Conservation (phyloP, 139 green algal species). For the Chlorella sp. region DNA sequence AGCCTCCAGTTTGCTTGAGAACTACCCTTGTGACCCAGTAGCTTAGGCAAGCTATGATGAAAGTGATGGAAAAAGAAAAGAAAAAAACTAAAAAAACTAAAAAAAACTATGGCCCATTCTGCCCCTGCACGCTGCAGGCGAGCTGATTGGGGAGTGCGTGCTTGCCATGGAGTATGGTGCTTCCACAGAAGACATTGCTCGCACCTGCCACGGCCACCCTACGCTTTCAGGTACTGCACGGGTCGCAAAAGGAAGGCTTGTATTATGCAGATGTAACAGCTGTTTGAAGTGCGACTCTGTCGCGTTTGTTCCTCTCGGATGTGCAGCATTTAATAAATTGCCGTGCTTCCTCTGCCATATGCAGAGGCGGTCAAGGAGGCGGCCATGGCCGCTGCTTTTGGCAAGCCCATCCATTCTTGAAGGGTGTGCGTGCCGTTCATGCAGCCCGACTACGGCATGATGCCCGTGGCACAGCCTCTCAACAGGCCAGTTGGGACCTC, state of each 20-base stretch:
- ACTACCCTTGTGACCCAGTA: not conserved
- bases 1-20: not conserved
- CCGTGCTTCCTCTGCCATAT: not conserved
- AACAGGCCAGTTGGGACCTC: too few relatives aligned
- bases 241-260: too few relatives aligned
- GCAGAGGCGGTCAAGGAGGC: conserved; percentile 31
- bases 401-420: conserved; percentile 16
- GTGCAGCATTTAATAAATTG: not conserved
- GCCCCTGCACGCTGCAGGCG: conserved; percentile 75
- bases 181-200: conserved; percentile 92
- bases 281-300: not conserved
- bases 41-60: too few relatives aligned
- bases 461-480: too few relatives aligned
- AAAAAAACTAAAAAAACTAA: too few relatives aligned
- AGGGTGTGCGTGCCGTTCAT: not conserved
- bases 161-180: conserved; percentile 97
- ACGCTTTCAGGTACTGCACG: conserved; percentile 69
- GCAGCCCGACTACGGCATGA: too few relatives aligned
- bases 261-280: not conserved
- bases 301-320: not conserved
- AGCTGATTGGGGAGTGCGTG: conserved; percentile 88
- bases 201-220: conserved; percentile 97
- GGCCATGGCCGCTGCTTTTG: conserved; percentile 13
- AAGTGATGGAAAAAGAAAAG: too few relatives aligned
- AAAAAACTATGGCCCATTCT: not conserved